A percentile compares a stretch with the other conserved stretches of the same genome.
Conservation (phyloP, 2,329 filamentous ascomycete genomes). For the Ilyonectria robusta region DNA sequence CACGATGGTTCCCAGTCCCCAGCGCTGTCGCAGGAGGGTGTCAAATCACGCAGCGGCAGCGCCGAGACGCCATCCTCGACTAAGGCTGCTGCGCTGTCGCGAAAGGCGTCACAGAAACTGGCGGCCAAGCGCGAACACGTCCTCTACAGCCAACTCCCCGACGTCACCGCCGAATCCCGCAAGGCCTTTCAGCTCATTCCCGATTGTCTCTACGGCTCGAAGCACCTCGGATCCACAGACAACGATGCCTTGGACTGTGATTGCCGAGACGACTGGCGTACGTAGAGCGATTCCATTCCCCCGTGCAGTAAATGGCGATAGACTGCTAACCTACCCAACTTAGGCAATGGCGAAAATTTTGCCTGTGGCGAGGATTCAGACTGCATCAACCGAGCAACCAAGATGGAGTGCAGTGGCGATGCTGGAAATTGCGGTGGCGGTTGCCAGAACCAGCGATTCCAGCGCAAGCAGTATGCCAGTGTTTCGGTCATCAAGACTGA, state of each 20-base stretch:
- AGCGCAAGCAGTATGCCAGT: slow-evolving; percentile 88
- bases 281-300: slow-evolving; percentile 56
- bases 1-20: slow-evolving; percentile 52
- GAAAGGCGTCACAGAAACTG: slow-evolving; percentile 80
- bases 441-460: slow-evolving; percentile 96
- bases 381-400: slow-evolving; percentile 98
- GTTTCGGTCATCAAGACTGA: slow-evolving; percentile 98
- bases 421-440: slow-evolving; percentile 85
- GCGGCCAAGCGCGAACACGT: slow-evolving; percentile 71
- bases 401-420: slow-evolving; percentile 92
- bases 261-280: slow-evolving; percentile 95
- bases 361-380: slow-evolving; percentile 97
- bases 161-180: slow-evolving; percentile 83
- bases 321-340: slow-evolving; percentile 35
- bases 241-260: slow-evolving; percentile 94
- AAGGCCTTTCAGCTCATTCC: slow-evolving; percentile 84
- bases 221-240: slow-evolving; percentile 91
- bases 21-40: slow-evolving; percentile 60
- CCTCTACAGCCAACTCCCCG: slow-evolving; percentile 81
- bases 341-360: slow-evolving; percentile 77
- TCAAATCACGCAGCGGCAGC: slow-evolving; percentile 64
- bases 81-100: slow-evolving; percentile 79
- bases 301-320: neutral
- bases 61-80: slow-evolving; percentile 62
- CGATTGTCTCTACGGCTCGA: slow-evolving; percentile 91